Evolutionary conservation across 2,329 filamentous ascomycete species (phyloP).

Genomic region (Stagonosporopsis chrysanthemi): DNA sequence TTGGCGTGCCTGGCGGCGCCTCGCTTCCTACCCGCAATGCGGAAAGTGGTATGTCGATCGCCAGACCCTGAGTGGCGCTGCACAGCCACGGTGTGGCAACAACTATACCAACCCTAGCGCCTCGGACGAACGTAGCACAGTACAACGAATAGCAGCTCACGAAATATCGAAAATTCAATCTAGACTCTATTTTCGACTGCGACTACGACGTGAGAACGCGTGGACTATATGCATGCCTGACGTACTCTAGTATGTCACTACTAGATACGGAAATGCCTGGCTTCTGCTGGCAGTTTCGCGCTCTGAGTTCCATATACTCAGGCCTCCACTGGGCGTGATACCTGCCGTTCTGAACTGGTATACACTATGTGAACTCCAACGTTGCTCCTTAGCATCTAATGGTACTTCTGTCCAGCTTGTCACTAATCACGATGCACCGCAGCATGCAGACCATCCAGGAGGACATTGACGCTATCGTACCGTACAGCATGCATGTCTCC

Average conservation of each 20-base stretch:
- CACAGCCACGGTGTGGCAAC: conserved; percentile 20
- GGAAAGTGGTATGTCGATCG: conserved; percentile 26
- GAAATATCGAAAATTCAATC: conserved; percentile 9
- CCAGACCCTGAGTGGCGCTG: conserved; percentile 21
- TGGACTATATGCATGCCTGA: conserved; percentile 13
- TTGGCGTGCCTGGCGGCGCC: conserved; percentile 36
- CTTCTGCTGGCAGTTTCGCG: background rate
- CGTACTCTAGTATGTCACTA: conserved; percentile 10
- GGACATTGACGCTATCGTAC: conserved; percentile 31
- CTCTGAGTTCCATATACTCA: background rate
- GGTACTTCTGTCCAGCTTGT: background rate
- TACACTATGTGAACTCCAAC: conserved; percentile 6
- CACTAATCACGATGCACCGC: background rate
- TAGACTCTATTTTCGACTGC: conserved; percentile 1
- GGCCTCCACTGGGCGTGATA: background rate
- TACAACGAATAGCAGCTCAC: conserved; percentile 9
- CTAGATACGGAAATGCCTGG: background rate
- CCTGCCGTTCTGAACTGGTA: background rate
- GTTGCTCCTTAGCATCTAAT: background rate
- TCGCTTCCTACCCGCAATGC: background rate
- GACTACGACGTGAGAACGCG: background rate
- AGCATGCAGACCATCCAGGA: conserved; percentile 15
- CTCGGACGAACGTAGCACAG: background rate
- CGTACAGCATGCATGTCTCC: conserved; percentile 58
- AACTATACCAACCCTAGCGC: background rate